Conservation (phyloP, 257 asterid genomes). For the Agastache rugosa region DNA sequence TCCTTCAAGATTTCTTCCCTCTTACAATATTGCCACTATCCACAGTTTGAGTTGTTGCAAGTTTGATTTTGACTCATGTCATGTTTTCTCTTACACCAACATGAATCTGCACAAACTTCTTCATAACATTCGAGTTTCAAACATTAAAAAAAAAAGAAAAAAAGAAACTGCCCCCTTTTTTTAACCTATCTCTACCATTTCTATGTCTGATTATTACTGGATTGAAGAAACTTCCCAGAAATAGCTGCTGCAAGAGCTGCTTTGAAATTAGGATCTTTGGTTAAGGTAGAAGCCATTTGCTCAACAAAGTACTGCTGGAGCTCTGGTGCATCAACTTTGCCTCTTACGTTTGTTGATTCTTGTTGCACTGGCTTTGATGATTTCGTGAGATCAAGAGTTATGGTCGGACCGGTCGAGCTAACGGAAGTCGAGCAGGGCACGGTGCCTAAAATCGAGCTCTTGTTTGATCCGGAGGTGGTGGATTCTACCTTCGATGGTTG, state of each 20-base stretch:
- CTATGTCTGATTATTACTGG: constrained; percentile 43
- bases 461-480: constrained; percentile 34
- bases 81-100: constrained; percentile 2
- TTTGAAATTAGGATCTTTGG: constrained; percentile 87
- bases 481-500: constrained; percentile 43
- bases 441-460: constrained; percentile 41
- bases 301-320: constrained; percentile 70
- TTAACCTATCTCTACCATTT: constrained; percentile 40
- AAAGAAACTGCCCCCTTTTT: too few species aligned
- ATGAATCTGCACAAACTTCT: constrained; percentile 22
- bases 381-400: constrained; percentile 67
- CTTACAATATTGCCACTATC: neutral
- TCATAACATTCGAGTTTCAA: neutral
- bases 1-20: neutral
- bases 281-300: constrained; percentile 87
- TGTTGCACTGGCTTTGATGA: constrained; percentile 39
- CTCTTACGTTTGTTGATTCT: constrained; percentile 32
- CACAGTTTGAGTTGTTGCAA: constrained; percentile 9
- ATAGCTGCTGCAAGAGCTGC: constrained; percentile 97
- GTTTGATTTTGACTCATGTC: neutral
- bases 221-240: constrained; percentile 76
- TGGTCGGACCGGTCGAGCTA: constrained; percentile 55
- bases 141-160: too few species aligned
- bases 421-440: constrained; percentile 59
- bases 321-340: constrained; percentile 49